Conservation (phyloP, 164 flowering plant genomes). For the Hamamelis virginiana region DNA sequence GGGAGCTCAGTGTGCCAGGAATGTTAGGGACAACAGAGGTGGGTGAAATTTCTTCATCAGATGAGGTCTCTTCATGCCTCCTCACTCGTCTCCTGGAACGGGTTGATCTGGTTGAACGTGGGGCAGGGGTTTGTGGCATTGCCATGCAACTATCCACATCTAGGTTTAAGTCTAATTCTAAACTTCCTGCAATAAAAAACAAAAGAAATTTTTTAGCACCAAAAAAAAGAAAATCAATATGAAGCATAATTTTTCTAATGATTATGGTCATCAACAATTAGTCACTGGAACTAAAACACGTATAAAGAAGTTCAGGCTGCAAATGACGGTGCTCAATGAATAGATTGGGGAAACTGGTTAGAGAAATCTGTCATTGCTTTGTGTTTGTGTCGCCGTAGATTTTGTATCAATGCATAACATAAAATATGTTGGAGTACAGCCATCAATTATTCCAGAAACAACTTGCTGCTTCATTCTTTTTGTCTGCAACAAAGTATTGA, state of each 20-base stretch:
- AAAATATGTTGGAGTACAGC: no score
- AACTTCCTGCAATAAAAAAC: constrained; percentile 38
- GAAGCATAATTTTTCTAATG: no score
- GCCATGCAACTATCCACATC: constrained; percentile 25
- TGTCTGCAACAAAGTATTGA: no score
- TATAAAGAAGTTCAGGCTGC: no score
- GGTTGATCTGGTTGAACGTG: constrained; percentile 42
- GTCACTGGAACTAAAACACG: no score
- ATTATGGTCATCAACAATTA: no score
- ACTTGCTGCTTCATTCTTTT: no score
- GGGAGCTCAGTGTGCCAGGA: constrained; percentile 27
- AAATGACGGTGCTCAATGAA: no score
- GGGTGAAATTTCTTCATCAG: constrained; percentile 58
- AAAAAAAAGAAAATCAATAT: no score
- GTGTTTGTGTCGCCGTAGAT: background rate
- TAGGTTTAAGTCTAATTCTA: constrained; percentile 52
- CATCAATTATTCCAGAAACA: no score
- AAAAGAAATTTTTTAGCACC: no score
- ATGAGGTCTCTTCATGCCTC: constrained; percentile 43
- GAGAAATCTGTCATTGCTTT: background rate
- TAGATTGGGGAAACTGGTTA: background rate
- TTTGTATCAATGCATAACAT: background rate
- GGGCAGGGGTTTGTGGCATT: constrained; percentile 60
- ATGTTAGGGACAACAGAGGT: constrained; percentile 37
- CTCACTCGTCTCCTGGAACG: constrained; percentile 53